A percentile compares a stretch with the other conserved stretches of the same genome.
Evolutionary conservation across 345 rosid species (phyloP).

Genomic region (Firmiana major): DNA sequence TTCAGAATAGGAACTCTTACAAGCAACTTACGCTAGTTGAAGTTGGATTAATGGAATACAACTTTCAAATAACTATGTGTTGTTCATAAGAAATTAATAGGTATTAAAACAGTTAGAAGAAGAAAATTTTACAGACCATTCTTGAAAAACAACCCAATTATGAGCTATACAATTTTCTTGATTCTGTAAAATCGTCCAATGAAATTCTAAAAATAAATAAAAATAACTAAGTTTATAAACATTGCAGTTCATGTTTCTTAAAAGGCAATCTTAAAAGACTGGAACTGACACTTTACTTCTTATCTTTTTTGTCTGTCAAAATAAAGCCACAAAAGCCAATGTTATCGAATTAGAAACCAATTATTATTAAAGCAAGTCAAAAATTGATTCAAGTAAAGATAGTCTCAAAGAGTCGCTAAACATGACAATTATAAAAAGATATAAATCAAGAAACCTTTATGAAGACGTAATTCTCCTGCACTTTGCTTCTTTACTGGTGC

Average conservation of each 20-base stretch:
- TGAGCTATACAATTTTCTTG: neutral
- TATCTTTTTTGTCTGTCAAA: neutral
- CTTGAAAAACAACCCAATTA: neutral
- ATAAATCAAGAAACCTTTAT: slow-evolving; percentile 28
- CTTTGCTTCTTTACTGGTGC: slow-evolving; percentile 39
- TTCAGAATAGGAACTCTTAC: neutral
- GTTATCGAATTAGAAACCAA: neutral
- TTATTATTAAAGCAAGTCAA: neutral
- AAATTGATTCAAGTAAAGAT: neutral
- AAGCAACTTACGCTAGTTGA: neutral
- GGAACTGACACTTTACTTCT: neutral
- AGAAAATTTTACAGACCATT: neutral
- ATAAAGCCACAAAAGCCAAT: neutral
- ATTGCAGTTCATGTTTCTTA: neutral
- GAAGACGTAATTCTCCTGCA: slow-evolving; percentile 50
- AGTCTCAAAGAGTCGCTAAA: neutral
- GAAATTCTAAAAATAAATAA: neutral
- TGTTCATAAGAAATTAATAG: no score
- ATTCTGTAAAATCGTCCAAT: neutral
- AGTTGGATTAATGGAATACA: neutral
- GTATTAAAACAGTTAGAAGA: neutral
- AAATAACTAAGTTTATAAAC: neutral
- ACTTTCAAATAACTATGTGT: neutral
- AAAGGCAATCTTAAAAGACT: neutral
- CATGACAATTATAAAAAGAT: neutral